Conservation (phyloP, 306 rosid genomes). For the Delonix regia region DNA sequence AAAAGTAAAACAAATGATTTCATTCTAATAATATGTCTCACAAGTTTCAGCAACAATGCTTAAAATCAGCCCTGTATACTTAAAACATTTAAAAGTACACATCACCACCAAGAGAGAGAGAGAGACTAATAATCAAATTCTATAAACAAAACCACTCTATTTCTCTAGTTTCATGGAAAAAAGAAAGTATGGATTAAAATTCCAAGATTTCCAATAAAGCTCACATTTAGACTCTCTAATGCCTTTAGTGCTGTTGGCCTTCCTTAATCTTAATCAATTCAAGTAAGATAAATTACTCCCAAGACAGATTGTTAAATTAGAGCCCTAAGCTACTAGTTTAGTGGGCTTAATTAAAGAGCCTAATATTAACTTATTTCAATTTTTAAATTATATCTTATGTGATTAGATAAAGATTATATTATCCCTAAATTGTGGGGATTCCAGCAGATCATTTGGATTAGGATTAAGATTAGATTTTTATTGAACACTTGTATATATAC, state of each 20-base stretch:
- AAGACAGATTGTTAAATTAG: too few relatives aligned
- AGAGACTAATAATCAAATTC: conserved; percentile 5
- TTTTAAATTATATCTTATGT: too few relatives aligned
- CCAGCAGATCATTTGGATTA: too few relatives aligned
- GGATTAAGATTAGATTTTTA: too few relatives aligned
- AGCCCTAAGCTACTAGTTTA: too few relatives aligned
- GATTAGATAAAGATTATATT: too few relatives aligned
- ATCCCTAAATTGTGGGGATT: too few relatives aligned
- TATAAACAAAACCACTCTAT: conserved; percentile 6
- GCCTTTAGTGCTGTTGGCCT: conserved; percentile 6
- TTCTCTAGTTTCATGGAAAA: conserved; percentile 10
- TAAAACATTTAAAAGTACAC: conserved; percentile 10
- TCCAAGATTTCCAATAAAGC: conserved; percentile 22
- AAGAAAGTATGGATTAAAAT: conserved; percentile 10
- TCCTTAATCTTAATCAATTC: not conserved
- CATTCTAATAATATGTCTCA: conserved; percentile 15
- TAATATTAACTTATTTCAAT: too few relatives aligned
- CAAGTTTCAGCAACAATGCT: conserved; percentile 19
- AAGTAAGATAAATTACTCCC: conserved; percentile 3
- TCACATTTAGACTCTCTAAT: not conserved
- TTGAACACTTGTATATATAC: too few relatives aligned
- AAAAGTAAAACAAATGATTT: conserved; percentile 20
- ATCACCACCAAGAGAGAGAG: conserved; percentile 16
- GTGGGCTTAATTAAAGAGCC: too few relatives aligned
- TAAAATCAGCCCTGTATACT: conserved; percentile 10